Conservation (phyloP, 2,329 filamentous ascomycete genomes). For the Ascochyta rabiei region DNA sequence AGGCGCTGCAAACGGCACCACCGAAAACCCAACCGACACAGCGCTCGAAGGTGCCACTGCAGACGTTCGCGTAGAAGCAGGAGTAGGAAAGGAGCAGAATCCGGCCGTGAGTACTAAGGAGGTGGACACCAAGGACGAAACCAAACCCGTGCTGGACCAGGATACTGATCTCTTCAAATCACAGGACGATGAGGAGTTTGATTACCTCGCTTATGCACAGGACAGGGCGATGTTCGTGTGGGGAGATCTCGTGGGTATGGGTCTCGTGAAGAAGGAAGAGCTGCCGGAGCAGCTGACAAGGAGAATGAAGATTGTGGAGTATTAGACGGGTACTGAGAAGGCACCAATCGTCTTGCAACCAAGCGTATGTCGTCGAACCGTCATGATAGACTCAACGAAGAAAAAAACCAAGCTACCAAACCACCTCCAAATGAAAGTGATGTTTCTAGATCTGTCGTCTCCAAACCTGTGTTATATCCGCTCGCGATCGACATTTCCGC, state of each 20-base stretch:
- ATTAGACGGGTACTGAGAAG: slow-evolving; percentile 32
- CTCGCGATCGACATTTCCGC: neutral
- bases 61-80: slow-evolving; percentile 28
- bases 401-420: neutral
- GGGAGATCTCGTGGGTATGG: slow-evolving; percentile 83
- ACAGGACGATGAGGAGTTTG: slow-evolving; percentile 74
- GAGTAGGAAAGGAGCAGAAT: slow-evolving; percentile 7
- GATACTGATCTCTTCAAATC: slow-evolving; percentile 52
- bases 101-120: slow-evolving; percentile 32
- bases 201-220: slow-evolving; percentile 91
- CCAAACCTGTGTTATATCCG: neutral
- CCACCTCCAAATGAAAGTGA: neutral
- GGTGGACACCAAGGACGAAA: slow-evolving; percentile 30
- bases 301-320: slow-evolving; percentile 73
- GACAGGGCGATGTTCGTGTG: slow-evolving; percentile 92
- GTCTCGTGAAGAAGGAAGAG: slow-evolving; percentile 75
- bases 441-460: neutral
- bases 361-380: neutral
- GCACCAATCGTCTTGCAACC: no score
- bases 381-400: neutral
- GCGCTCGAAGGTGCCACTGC: slow-evolving; percentile 35
- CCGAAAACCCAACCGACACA: slow-evolving; percentile 25
- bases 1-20: slow-evolving; percentile 17
- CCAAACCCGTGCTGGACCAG: slow-evolving; percentile 29
- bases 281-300: slow-evolving; percentile 70